A percentile compares a stretch with the other conserved stretches of the same genome.
These are phyloP conservation scores for Epichloe festucae DNA, from an alignment of 2,329 filamentous ascomycete genomes.

Conservation along the genomic window DNA sequence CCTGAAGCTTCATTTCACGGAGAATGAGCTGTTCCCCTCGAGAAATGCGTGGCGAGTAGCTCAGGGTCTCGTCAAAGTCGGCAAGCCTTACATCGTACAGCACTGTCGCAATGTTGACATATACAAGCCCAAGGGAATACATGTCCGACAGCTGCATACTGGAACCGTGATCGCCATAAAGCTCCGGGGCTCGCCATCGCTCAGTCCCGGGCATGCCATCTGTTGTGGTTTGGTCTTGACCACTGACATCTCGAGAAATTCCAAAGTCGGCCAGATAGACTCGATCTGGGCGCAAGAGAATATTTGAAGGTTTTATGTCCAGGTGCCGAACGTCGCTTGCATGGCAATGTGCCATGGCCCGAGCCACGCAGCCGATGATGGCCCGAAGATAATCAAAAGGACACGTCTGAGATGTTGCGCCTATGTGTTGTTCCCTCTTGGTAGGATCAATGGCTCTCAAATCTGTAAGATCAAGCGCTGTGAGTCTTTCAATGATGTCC, in stretches of 20 bases:
- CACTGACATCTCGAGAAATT: slow-evolving; percentile 33
- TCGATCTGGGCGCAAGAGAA: slow-evolving; percentile 29
- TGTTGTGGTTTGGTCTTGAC: slow-evolving; percentile 31
- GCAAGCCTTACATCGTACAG: slow-evolving; percentile 26
- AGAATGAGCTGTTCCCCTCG: slow-evolving; percentile 20
- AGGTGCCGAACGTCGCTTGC: slow-evolving; percentile 29
- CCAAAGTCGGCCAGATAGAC: slow-evolving; percentile 38
- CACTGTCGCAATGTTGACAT: slow-evolving; percentile 30
- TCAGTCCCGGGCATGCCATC: slow-evolving; percentile 27
- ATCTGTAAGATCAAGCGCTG: slow-evolving; percentile 25
- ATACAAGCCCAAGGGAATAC: slow-evolving; percentile 34
- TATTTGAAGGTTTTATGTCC: slow-evolving; percentile 36
- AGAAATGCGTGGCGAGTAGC: slow-evolving; percentile 13
- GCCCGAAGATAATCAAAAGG: slow-evolving; percentile 29
- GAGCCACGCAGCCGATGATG: slow-evolving; percentile 31
- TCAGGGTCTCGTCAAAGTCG: slow-evolving; percentile 27
- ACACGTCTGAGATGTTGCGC: slow-evolving; percentile 14
- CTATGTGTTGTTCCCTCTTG: slow-evolving; percentile 9
- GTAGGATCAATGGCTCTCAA: slow-evolving; percentile 21
- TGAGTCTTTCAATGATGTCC: slow-evolving; percentile 25
- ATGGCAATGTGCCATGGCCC: slow-evolving; percentile 29
- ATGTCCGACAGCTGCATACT: slow-evolving; percentile 36
- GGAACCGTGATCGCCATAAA: slow-evolving; percentile 22
- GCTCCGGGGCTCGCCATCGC: slow-evolving; percentile 33
- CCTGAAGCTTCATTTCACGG: slow-evolving; percentile 22